Base-by-base conservation (phyloP, 345 rosid genomes). In the Crucihimalaya himalaica region DNA sequence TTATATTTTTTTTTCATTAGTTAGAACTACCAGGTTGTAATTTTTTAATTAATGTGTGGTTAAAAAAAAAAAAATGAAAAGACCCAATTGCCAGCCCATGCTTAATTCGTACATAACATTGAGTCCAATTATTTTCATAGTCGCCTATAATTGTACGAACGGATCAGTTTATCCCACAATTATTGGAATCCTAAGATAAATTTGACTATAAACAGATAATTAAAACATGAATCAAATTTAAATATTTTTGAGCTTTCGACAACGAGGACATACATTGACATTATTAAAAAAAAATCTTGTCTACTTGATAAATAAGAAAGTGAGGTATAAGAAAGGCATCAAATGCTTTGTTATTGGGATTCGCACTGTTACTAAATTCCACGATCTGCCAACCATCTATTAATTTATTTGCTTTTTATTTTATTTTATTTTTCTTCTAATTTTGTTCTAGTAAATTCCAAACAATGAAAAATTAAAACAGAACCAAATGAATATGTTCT, bases 361-460 rank as follows among this genome's bases (percentile, higher is more conserved):
- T 81, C 89, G 84, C 88, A 87, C 87, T 82, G 81, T 81, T 84
- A 60, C 81, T 79, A 81, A 88, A 86, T 81, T 86, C 85, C 92
- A 84, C 86, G 83, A 80, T 80, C 82, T 78, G 81, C 77, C 79
- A 58, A 75, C 72, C 52, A 78, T 78, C 28, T 59, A 16, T 25
- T 71, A 8, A 8, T 69, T 70, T 55, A 70, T 40, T 35, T 68
- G 47, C 70, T 20, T 47, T 50, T 11, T 23, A 9, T 52, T 2
- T 34, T 34, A 29, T 31, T 57, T 10, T n/a, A n/a, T n/a, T n/a
- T 4, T 29, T 63, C 2, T 56, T 27, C 34, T 13, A 18, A 35
- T 40, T 67, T 37, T 25, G 59, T 48, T 25, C 16, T 23, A 51
- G 31, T 16, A 46, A 68, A 69, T 28, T 1, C n/a, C 25, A 13